These are phyloP conservation scores for Pseudocercospora musae DNA, from an alignment of 2,329 filamentous ascomycete species.

Conservation along the genomic window DNA sequence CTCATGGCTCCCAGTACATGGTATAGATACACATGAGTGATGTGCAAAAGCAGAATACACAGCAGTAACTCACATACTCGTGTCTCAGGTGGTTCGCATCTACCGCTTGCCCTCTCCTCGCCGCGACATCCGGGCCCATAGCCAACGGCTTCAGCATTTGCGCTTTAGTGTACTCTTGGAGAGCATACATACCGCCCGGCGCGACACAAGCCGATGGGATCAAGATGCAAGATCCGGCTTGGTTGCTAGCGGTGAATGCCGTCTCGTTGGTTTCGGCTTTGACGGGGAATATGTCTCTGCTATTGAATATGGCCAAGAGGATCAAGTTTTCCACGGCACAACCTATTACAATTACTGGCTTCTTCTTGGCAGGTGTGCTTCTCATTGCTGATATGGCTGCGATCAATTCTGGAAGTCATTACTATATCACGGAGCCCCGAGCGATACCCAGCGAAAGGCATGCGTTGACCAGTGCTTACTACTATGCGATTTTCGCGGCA, in stretches of 20 bases:
- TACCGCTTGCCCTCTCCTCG: constrained; percentile 56
- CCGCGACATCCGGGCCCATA: constrained; percentile 43
- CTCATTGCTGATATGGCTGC: constrained; percentile 53
- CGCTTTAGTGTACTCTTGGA: constrained; percentile 56
- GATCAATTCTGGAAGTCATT: constrained; percentile 43
- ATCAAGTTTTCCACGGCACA: constrained; percentile 56
- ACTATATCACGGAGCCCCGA: constrained; percentile 40
- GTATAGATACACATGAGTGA: constrained; percentile 23
- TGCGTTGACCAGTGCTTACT: constrained; percentile 56
- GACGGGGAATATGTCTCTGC: constrained; percentile 52
- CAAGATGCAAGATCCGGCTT: constrained; percentile 53
- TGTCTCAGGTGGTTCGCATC: constrained; percentile 53
- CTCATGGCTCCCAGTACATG: constrained; percentile 47
- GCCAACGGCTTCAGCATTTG: constrained; percentile 41
- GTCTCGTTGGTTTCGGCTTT: constrained; percentile 55
- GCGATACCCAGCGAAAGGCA: constrained; percentile 34
- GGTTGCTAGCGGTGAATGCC: constrained; percentile 52
- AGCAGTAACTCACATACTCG: background rate
- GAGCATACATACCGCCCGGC: constrained; percentile 49
- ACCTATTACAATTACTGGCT: constrained; percentile 60
- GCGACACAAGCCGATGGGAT: constrained; percentile 41
- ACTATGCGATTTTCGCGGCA: constrained; percentile 59
- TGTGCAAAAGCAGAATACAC: background rate
- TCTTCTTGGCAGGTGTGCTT: constrained; percentile 53
- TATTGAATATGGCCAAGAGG: constrained; percentile 59